Base-by-base conservation (phyloP, 2,329 filamentous ascomycete species). In the Aspergillus udagawae region DNA sequence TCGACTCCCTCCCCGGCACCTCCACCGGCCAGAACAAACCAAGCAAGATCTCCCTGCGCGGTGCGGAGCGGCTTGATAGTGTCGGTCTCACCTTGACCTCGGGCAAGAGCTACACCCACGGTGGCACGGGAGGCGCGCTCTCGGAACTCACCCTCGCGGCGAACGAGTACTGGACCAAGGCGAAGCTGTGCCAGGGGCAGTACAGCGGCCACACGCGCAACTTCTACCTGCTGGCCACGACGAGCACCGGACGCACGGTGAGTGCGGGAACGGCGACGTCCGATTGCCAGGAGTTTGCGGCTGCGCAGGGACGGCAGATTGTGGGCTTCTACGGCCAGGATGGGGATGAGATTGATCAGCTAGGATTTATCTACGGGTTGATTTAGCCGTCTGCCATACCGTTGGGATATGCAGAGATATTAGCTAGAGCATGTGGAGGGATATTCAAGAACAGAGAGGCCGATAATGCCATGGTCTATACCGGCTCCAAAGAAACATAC, bases 221-320 rank as follows among this genome's bases (percentile, higher is more conserved):
- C 63, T 84, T 86, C 65, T 86, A 81, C 65, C 77, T 84, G 58
- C 63, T 76, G 55, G 80, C 82, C n/a, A 80, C 74, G 1, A 85
- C 82, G 1, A 83, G 77, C 62, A 54, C 70, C 0, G 82, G 82
- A 1, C 74, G 77, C 23, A 79, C 71, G 0, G 60, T 85, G 5
- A 66, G 68, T 12, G 68, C 77, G 2, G 83, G 83, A 1, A 77
- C 69, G 0, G 63, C 70, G 28, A 84, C 81, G 0, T 67, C 61
- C 10, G 77, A 80, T 57, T 86, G 82, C 64, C 65, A 70, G 4
- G 76, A 75, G 1, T 80, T 75, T 52, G 70, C 65, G n/a, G 81
- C 81, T 1, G 79, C 79, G 21, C 56, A 59, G 1, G 82, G 80
- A 2, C 83, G 78, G 75, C 77, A 77, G 52, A 79, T 84, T 65